Evolutionary conservation across 2,329 filamentous ascomycete genomes (phyloP).

Genomic region (Beauveria australis): DNA sequence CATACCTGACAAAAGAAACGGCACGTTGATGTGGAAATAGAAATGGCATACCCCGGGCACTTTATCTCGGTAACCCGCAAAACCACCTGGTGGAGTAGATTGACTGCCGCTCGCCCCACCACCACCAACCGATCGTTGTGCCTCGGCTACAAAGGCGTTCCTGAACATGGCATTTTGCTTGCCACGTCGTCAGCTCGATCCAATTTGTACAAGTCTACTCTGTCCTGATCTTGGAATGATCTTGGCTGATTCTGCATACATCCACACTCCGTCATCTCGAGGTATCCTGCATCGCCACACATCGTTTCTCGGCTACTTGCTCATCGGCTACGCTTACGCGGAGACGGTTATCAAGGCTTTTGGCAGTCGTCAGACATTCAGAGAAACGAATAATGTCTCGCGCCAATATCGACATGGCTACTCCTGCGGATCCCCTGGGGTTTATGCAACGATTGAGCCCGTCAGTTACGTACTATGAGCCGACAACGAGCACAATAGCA

Average conservation of each 20-base stretch:
- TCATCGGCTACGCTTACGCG: not conserved
- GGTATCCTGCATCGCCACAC: not conserved
- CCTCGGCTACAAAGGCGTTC: not conserved
- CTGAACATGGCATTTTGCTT: not conserved
- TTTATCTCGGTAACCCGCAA: constrained; percentile 7
- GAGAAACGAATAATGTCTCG: not conserved
- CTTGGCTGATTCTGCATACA: not conserved
- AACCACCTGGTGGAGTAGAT: not conserved
- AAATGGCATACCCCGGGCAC: not conserved
- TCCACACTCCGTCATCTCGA: not conserved
- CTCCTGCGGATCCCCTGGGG: not conserved
- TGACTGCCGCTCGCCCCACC: not conserved
- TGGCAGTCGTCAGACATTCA: not conserved
- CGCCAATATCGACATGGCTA: not conserved
- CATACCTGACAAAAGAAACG: too few species aligned
- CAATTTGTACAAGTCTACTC: too few species aligned
- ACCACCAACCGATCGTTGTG: not conserved
- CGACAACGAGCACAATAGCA: not conserved
- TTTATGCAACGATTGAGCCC: constrained; percentile 23
- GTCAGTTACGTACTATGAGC: constrained; percentile 28
- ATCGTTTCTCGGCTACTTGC: not conserved
- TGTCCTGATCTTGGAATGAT: not conserved
- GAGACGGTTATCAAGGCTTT: not conserved
- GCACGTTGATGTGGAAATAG: not conserved
- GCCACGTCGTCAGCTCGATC: not conserved